Percentiles rank a stretch among this genome's conserved stretches.
These are phyloP conservation scores for Clonostachys byssicola DNA, from an alignment of 2,329 filamentous ascomycete species.

Conservation along the genomic window DNA sequence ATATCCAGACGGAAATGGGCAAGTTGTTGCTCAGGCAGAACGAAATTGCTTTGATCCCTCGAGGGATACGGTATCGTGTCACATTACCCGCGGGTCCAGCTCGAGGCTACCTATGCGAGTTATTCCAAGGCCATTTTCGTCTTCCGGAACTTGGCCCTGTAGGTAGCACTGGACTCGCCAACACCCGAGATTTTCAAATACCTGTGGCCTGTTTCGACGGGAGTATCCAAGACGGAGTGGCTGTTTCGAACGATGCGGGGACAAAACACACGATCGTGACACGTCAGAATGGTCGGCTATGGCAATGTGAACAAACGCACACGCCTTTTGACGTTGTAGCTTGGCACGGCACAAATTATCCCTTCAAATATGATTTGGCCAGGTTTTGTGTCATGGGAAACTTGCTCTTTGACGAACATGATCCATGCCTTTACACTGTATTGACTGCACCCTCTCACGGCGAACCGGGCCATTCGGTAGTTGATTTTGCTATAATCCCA, in stretches of 20 bases:
- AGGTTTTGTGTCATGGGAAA: constrained; percentile 72
- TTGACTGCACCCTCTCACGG: constrained; percentile 57
- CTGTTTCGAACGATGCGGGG: constrained; percentile 11
- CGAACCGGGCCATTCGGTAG: constrained; percentile 55
- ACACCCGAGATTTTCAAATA: constrained; percentile 70
- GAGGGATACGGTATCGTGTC: constrained; percentile 72
- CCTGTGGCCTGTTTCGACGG: constrained; percentile 64
- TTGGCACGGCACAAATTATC: constrained; percentile 79
- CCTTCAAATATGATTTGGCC: constrained; percentile 78
- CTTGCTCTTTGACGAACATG: constrained; percentile 72
- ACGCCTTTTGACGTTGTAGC: constrained; percentile 77
- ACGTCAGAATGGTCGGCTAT: constrained; percentile 65
- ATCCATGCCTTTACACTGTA: constrained; percentile 75
- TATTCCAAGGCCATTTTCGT: constrained; percentile 68
- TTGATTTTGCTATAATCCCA: constrained; percentile 72
- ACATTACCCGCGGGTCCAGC: constrained; percentile 55
- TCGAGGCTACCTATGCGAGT: constrained; percentile 70
- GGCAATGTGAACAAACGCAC: constrained; percentile 60
- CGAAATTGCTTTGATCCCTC: constrained; percentile 73
- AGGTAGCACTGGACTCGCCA: constrained; percentile 71
- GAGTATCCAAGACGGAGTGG: constrained; percentile 27
- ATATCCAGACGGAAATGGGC: constrained; percentile 76
- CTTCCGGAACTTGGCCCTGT: constrained; percentile 72
- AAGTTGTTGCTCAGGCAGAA: constrained; percentile 70
- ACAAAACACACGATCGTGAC: constrained; percentile 41